phyloP scores from a whole-genome alignment of 2,329 filamentous ascomycete genomes.

The Ceratocystis albifundus region DNA sequence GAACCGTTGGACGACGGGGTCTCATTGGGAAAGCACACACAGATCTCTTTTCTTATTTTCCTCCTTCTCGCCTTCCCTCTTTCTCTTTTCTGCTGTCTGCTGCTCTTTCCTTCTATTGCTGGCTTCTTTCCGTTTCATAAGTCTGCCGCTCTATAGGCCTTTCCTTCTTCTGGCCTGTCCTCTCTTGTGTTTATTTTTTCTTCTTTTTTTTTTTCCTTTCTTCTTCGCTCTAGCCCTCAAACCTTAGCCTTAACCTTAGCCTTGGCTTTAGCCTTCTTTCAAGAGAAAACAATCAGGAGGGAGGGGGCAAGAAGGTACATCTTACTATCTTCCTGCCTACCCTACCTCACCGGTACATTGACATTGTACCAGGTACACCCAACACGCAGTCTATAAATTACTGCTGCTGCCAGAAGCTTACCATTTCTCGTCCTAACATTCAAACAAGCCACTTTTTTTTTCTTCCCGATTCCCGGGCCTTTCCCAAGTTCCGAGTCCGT shows the following conservation, averaged over 20 bases:
- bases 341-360: neutral
- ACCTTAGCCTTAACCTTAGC: too few relatives aligned
- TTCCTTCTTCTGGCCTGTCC: neutral
- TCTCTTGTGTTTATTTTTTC: too few relatives aligned
- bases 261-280: neutral
- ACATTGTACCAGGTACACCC: neutral
- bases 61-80: neutral
- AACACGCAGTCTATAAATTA: neutral
- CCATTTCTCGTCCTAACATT: neutral
- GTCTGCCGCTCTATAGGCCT: neutral
- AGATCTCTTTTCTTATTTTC: neutral
- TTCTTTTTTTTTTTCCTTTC: too few relatives aligned
- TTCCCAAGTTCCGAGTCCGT: neutral
- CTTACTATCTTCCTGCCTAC: neutral
- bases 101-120: neutral
- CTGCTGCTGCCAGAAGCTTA: neutral
- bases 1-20: constrained; percentile 2
- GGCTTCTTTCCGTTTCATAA: too few relatives aligned
- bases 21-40: constrained; percentile 4
- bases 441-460: neutral
- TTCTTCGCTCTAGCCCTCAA: neutral
- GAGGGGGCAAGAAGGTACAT: neutral
- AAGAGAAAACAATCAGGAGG: neutral
- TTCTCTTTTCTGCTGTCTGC: neutral
- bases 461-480: neutral